A percentile compares a stretch with the other conserved stretches of the same genome.
phyloP scores from a whole-genome alignment of 2,329 filamentous ascomycete genomes.

The Exserohilum turcica region DNA sequence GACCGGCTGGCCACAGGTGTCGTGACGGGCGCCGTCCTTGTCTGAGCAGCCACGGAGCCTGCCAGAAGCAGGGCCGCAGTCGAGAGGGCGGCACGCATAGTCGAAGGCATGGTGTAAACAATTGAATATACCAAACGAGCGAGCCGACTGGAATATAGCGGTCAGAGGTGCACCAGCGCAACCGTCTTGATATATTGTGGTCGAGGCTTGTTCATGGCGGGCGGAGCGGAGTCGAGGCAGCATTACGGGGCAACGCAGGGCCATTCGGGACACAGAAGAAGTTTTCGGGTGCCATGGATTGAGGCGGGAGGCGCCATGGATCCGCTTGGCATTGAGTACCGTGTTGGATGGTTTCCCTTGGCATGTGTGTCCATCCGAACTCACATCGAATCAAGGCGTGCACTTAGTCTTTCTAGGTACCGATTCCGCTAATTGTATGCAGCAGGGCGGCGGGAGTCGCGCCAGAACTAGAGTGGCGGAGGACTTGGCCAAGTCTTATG shows the following conservation, averaged over 20 bases:
- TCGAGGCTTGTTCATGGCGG: slow-evolving; percentile 7
- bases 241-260: slow-evolving; percentile 19
- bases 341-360: slow-evolving; percentile 33
- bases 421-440: slow-evolving; percentile 2
- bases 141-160: slow-evolving; percentile 1
- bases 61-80: slow-evolving; percentile 13
- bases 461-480: slow-evolving; percentile 10
- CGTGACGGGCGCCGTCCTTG: slow-evolving; percentile 10
- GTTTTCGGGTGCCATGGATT: slow-evolving; percentile 14
- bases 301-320: slow-evolving; percentile 11
- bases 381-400: slow-evolving; percentile 18
- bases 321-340: slow-evolving; percentile 36
- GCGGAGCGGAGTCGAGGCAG: slow-evolving; percentile 16
- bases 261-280: slow-evolving; percentile 14
- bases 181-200: slow-evolving; percentile 26
- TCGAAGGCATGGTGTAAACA: slow-evolving; percentile 19
- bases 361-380: slow-evolving; percentile 16
- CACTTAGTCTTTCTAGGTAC: background rate
- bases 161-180: slow-evolving; percentile 11
- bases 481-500: slow-evolving; percentile 26
- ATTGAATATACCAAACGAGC: slow-evolving; percentile 1
- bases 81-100: slow-evolving; percentile 1
- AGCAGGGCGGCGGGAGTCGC: slow-evolving; percentile 9
- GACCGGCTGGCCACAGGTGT: slow-evolving; percentile 1
- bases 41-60: slow-evolving; percentile 25